Evolutionary conservation across 2,329 filamentous ascomycete genomes (phyloP), one percentile per base, ranked within the genome.

Genomic region (Colletotrichum shisoi): DNA sequence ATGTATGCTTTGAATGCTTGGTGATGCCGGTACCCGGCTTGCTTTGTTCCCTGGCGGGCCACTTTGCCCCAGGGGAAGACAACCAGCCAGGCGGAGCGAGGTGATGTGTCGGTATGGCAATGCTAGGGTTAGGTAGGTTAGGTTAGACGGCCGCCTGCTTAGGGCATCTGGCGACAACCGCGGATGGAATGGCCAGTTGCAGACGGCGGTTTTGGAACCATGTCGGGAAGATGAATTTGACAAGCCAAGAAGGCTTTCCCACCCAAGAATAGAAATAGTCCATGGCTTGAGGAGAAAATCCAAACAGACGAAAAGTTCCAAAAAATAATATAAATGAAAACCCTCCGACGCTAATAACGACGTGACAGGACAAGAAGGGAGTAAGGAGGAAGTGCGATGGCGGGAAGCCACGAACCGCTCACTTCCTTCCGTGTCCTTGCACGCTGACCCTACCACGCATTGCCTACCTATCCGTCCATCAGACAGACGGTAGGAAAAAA

Each of bases 391-490:
- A 27, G 42, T 17, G 13, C n/a, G 21, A 27, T 34, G 56, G 40
- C 31, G 42, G 56, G 42, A 37, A 48, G 19, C 56, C 31, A 37
- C 42, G 27, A 57, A 45, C 42, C 19, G 44, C 21, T n/a, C 12
- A 56, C 17, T 27, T 12, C 31, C 49, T 52, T 52, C 49, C 31
- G 39, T 52, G 49, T 11, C 19, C 49, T 52, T 37, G 24, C 17
- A 34, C 27, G 31, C 49, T 27, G 13, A 3, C 13, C 27, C 13
- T 49, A 31, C 2, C 7, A 24, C 24, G 24, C 24, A 27, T 27
- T 46, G 9, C 44, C 19, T 11, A 46, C 9, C 9, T 24, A 46
- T 13, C 19, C 13, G 17, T 12, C 39, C 37, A 37, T 17, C 19
- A 27, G 24, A 21, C 11, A 34, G 9, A 9, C n/a, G 17, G 34